Base-by-base conservation (phyloP, 345 rosid genomes). In the Arabidopsis suecica region DNA sequence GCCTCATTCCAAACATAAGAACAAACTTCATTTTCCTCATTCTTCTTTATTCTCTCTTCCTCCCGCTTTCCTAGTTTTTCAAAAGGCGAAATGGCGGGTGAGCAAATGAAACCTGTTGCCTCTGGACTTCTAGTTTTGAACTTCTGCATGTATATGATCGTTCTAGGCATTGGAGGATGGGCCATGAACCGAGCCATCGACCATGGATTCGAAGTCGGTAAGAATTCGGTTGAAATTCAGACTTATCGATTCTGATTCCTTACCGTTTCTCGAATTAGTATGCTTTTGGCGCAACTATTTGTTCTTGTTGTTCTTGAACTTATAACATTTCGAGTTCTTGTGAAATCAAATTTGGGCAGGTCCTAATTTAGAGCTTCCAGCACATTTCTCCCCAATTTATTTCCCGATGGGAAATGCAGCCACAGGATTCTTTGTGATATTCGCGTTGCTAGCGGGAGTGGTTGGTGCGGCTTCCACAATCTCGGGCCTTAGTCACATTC, bases 371-470 rank as follows among this genome's bases (percentile, higher is more conserved):
- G 64, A 79, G 12, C 97, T 94, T 20, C 97, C 98, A 3, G 98
- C 97, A 0, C 96, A 91, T 80, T 94, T 94, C 83, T 91, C 97
- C 8, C 95, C 98, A 1, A 86, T 94, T 41, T 86, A 78, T 78
- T 94, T 91, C 72, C 97, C 97, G 0, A 94, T 94, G 97, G 97
- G 98, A 51, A 94, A 94, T 54, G 95, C 96, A 4, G 98, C 98
- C n/a, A 94, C 98, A 0, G 98, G 98, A 22, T 94, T 91, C 86
- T 91, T 94, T 41, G 97, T 91, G 71, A 87, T 66, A 5, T 91
- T 91, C 41, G 81, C 95, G 56, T 58, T 91, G 85, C 77, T 94
- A 2, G 97, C 98, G 4, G 98, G 93, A 44, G 97, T 88, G 7
- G 95, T 88, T 7, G 98, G 97, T 47, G 88, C 85, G 3, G 96